Percentiles rank a stretch among this genome's conserved stretches.
phyloP scores from a whole-genome alignment of 352 stramenopile genomes.

The Phytophthora brassicae region DNA sequence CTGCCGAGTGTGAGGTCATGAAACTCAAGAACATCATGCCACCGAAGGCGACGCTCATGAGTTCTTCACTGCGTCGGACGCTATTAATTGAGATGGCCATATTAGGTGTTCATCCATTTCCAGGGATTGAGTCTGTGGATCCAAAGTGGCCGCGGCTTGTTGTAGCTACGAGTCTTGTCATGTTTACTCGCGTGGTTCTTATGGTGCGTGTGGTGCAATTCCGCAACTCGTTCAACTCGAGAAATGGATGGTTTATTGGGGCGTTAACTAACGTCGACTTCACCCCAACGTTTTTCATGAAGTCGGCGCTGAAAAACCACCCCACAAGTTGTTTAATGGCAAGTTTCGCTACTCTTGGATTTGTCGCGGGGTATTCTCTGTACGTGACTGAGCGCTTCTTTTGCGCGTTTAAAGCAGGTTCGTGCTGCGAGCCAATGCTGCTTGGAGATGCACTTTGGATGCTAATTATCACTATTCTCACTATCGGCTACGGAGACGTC shows the following conservation, averaged over 20 bases:
- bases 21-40: slow-evolving; percentile 84
- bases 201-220: slow-evolving; percentile 60
- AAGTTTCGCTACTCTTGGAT: slow-evolving; percentile 44
- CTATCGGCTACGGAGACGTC: slow-evolving; percentile 72
- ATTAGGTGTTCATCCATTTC: slow-evolving; percentile 67
- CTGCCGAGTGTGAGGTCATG: slow-evolving; percentile 67
- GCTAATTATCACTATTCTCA: slow-evolving; percentile 75
- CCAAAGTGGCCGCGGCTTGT: slow-evolving; percentile 60
- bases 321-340: slow-evolving; percentile 49
- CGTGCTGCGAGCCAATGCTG: slow-evolving; percentile 57
- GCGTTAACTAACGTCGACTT: slow-evolving; percentile 82
- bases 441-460: slow-evolving; percentile 60
- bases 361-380: slow-evolving; percentile 56
- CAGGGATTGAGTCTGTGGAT: slow-evolving; percentile 65
- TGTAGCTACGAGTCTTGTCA: slow-evolving; percentile 57
- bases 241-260: slow-evolving; percentile 81
- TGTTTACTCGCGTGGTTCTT: slow-evolving; percentile 60
- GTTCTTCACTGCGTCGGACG: slow-evolving; percentile 48
- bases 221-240: slow-evolving; percentile 76
- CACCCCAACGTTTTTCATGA: slow-evolving; percentile 69
- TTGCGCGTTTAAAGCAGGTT: slow-evolving; percentile 54
- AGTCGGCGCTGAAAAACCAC: slow-evolving; percentile 74
- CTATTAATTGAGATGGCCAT: slow-evolving; percentile 56
- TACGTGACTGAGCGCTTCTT: slow-evolving; percentile 74
- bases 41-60: slow-evolving; percentile 61